Evolutionary conservation across 441 rosid species (phyloP).

Genomic region (Omphalea diandra): DNA sequence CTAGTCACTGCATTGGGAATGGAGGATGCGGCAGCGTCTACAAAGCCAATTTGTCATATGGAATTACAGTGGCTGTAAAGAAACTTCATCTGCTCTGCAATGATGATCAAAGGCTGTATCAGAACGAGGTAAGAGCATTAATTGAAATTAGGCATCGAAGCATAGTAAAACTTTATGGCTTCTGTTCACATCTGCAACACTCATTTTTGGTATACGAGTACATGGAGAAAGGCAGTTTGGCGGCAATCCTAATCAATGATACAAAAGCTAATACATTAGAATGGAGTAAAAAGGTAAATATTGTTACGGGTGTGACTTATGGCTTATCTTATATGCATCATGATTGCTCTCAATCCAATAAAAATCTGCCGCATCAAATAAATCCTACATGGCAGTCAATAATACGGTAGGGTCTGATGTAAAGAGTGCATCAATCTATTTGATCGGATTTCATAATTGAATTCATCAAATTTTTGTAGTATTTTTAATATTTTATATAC

Average conservation of each 20-base stretch:
- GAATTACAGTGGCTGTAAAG: constrained; percentile 27
- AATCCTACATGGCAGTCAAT: no score
- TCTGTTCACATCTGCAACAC: constrained; percentile 27
- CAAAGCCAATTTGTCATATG: constrained; percentile 21
- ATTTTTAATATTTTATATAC: no score
- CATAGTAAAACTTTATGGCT: constrained; percentile 33
- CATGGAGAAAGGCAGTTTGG: constrained; percentile 27
- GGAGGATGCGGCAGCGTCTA: constrained; percentile 30
- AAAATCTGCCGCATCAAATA: no score
- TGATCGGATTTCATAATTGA: no score
- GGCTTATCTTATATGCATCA: constrained; percentile 39
- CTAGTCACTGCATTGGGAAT: constrained; percentile 25
- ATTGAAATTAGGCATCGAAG: constrained; percentile 33
- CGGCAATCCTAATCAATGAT: constrained; percentile 6
- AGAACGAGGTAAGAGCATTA: constrained; percentile 28
- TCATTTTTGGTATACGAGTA: constrained; percentile 37
- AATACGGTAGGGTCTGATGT: no score
- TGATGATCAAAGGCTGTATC: neutral
- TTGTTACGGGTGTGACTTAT: constrained; percentile 29
- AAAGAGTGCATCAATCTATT: no score
- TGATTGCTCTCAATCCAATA: no score
- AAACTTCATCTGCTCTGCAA: constrained; percentile 4
- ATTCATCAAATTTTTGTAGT: no score
- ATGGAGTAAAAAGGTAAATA: constrained; percentile 30
- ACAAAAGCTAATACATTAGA: constrained; percentile 21